Evolutionary conservation across 768 basidiomycete genomes (phyloP).

Genomic region (Phlebiopsis flavidoalba): DNA sequence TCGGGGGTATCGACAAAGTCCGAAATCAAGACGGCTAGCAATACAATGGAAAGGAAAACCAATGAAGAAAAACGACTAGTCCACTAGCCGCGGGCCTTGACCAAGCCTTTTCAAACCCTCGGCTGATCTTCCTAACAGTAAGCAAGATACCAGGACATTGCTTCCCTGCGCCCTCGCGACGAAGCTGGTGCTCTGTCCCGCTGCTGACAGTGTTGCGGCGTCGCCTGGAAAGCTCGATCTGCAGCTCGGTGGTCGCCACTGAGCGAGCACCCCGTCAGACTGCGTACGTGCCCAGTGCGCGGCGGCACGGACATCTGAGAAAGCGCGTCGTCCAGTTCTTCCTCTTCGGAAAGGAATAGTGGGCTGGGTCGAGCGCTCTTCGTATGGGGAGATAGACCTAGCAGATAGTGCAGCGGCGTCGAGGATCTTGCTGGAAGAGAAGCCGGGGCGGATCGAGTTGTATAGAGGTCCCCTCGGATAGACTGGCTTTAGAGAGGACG

Average conservation of each 20-base stretch:
- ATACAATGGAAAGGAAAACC: neutral
- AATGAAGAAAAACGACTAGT: no score
- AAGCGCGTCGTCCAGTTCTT: constrained; percentile 3
- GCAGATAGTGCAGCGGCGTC: neutral
- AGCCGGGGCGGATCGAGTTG: constrained; percentile 18
- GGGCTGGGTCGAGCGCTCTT: neutral
- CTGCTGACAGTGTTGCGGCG: constrained; percentile 17
- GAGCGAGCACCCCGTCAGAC: constrained; percentile 19
- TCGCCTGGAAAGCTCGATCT: constrained; percentile 20
- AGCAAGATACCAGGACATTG: constrained; percentile 10
- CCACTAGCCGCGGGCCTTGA: neutral
- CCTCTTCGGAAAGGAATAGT: neutral
- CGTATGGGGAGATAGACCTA: neutral
- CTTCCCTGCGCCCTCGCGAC: constrained; percentile 8
- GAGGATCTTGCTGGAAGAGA: neutral
- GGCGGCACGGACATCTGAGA: constrained; percentile 1
- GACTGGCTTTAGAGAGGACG: constrained; percentile 10
- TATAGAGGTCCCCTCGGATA: constrained; percentile 22
- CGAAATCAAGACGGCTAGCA: neutral
- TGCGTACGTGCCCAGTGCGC: constrained; percentile 3
- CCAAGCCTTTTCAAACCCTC: constrained; percentile 20
- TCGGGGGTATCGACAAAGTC: neutral
- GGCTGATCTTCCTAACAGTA: constrained; percentile 21
- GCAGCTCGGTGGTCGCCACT: constrained; percentile 26
- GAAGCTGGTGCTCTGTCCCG: constrained; percentile 13